Evolutionary conservation across 768 basidiomycete species (phyloP).

Genomic region (Phlegmacium glaucopus): DNA sequence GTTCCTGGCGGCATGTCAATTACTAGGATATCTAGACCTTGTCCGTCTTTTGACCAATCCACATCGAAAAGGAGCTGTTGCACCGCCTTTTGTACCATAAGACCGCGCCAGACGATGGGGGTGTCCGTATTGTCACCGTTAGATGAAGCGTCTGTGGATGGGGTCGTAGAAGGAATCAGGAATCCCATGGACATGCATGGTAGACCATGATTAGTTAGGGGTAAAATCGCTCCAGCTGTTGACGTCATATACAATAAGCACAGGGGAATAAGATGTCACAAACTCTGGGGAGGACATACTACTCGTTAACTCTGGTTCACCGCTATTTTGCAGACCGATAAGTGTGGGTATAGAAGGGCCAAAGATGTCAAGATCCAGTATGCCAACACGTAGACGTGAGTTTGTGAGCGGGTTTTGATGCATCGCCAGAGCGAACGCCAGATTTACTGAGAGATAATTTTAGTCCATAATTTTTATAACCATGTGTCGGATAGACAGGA

Average conservation of each 20-base stretch:
- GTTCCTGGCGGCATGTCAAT: conserved; percentile 98
- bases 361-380: conserved; percentile 94
- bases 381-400: conserved; percentile 63
- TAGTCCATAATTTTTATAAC: too few species aligned
- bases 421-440: conserved; percentile 71
- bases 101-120: conserved; percentile 91
- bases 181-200: conserved; percentile 99
- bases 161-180: conserved; percentile 56
- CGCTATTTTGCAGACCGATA: conserved; percentile 78
- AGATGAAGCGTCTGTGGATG: conserved; percentile 25
- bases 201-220: conserved; percentile 83
- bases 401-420: conserved; percentile 31
- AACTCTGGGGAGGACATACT: conserved; percentile 37
- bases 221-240: conserved; percentile 73
- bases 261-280: background rate
- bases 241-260: background rate
- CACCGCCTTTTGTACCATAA: conserved; percentile 98
- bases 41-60: conserved; percentile 65
- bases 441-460: conserved; percentile 53
- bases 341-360: conserved; percentile 92
- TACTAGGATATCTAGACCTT: conserved; percentile 78
- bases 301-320: conserved; percentile 74
- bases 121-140: conserved; percentile 59
- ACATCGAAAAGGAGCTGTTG: conserved; percentile 96
- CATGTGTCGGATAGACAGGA: too few species aligned